phyloP scores from a whole-genome alignment of 805 yeast species.

The Wickerhamiella dianesei region DNA sequence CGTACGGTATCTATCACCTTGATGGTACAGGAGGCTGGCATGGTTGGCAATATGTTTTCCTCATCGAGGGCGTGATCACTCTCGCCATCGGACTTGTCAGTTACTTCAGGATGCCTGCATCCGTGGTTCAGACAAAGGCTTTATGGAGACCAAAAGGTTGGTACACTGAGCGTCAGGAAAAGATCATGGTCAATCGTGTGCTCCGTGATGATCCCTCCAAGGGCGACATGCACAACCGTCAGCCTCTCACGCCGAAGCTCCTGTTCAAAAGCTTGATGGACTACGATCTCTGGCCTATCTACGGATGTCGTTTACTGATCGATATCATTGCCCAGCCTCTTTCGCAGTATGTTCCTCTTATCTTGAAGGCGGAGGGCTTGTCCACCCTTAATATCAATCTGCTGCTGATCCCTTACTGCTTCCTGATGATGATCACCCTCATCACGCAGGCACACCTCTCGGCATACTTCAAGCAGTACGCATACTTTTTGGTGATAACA shows the following conservation, averaged over 20 bases:
- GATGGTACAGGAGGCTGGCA: slow-evolving; percentile 32
- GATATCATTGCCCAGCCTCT: slow-evolving; percentile 30
- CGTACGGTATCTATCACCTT: slow-evolving; percentile 41
- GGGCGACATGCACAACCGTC: slow-evolving; percentile 53
- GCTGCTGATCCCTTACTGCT: slow-evolving; percentile 36
- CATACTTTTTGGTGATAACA: slow-evolving; percentile 5
- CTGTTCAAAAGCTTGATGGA: slow-evolving; percentile 33
- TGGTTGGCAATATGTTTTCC: slow-evolving; percentile 57
- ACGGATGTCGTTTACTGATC: slow-evolving; percentile 34
- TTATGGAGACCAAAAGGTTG: slow-evolving; percentile 40
- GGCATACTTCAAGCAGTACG: slow-evolving; percentile 8
- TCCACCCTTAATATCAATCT: slow-evolving; percentile 38
- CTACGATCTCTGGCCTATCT: slow-evolving; percentile 46
- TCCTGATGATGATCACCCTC: slow-evolving; percentile 18
- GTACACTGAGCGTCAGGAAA: slow-evolving; percentile 42
- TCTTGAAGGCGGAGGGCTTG: slow-evolving; percentile 37
- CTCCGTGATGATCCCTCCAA: slow-evolving; percentile 50
- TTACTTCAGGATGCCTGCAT: slow-evolving; percentile 41
- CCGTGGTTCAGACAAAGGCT: slow-evolving; percentile 39
- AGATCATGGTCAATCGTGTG: slow-evolving; percentile 44
- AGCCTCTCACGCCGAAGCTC: slow-evolving; percentile 34
- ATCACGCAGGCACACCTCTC: slow-evolving; percentile 14
- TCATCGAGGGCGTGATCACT: slow-evolving; percentile 51
- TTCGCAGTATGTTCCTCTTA: slow-evolving; percentile 35
- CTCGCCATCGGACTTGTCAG: slow-evolving; percentile 37